A percentile compares a stretch with the other conserved stretches of the same genome.
Evolutionary conservation across 2,329 filamentous ascomycete species (phyloP).

Genomic region (Fusarium sp.): DNA sequence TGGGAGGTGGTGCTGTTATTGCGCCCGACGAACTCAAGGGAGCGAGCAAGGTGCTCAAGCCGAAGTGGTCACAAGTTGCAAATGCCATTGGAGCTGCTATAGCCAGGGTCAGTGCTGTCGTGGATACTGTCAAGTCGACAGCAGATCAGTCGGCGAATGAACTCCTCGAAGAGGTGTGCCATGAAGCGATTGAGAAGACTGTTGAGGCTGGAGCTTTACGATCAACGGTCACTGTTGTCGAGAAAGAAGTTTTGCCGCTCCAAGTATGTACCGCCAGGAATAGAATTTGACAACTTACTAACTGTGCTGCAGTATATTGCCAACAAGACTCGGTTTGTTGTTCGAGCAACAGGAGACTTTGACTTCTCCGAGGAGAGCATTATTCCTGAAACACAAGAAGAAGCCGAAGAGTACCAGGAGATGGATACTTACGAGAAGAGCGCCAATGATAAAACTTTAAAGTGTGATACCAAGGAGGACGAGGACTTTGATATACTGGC

Average conservation of each 20-base stretch:
- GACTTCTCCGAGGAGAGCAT: constrained; percentile 51
- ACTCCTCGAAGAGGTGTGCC: constrained; percentile 52
- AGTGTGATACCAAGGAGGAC: constrained; percentile 1
- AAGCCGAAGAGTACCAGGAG: constrained; percentile 12
- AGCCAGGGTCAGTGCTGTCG: constrained; percentile 66
- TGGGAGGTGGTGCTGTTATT: constrained; percentile 71
- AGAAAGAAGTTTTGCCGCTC: constrained; percentile 65
- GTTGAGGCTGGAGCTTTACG: constrained; percentile 58
- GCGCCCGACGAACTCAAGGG: constrained; percentile 66
- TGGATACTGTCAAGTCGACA: constrained; percentile 63
- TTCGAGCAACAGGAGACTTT: constrained; percentile 69
- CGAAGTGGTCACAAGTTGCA: constrained; percentile 67
- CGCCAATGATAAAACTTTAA: neutral
- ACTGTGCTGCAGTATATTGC: constrained; percentile 56
- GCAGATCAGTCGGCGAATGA: constrained; percentile 54
- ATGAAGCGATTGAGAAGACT: constrained; percentile 57
- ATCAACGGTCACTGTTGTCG: constrained; percentile 59
- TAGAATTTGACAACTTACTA: neutral
- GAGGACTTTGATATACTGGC: constrained; percentile 50
- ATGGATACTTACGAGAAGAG: constrained; percentile 41
- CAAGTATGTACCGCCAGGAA: constrained; percentile 50
- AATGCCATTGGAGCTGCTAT: constrained; percentile 74
- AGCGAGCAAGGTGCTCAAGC: constrained; percentile 66
- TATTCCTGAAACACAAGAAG: neutral
- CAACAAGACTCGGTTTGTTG: constrained; percentile 66